Evolutionary conservation across 202 grass and related monocot genomes (phyloP), one percentile per base, ranked within the genome.

Genomic region (Zoysia matrella): DNA sequence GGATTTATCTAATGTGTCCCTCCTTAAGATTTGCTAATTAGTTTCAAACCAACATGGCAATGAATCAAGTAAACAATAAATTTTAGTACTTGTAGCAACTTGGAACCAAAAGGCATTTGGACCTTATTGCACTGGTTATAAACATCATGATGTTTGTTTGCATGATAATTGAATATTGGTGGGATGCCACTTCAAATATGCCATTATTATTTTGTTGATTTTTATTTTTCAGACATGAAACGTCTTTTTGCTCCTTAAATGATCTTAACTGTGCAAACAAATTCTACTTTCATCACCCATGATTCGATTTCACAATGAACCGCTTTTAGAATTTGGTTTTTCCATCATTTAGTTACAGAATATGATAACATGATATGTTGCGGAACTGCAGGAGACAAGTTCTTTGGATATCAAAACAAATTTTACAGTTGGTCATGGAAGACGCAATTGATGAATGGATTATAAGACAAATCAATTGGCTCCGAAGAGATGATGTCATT

Each of bases 381-480:
- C 69, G 69, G 68, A 73, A 73, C 72, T 89, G 78, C 89, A 99
- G 96, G 87, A 90, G 82, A 73, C 96, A 99, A 58, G 96, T 94
- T 48, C 78, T 93, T 69, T 99, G 96, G 96, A 96, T 99, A 83
- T 99, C 96, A 63, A 99, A 99, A 88, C 96, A 96, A 82, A 96
- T 96, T 79, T 85, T 99, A 67, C 96, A 99, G 65, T 88, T 99
- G 79, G 83, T 96, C 57, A 99, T 99, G 96, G 93, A 99, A 86
- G 96, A 99, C 90, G 96, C 96, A 65, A 99, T 99, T 2, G 96
- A 99, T 89, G 96, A 99, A 82, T 99, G 93, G 96, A 96, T 99
- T 83, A 48, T 93, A 80, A 94, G 93, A 56, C 96, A 96, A 88
- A 96, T 99, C 63, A 91, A 85, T 87, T 99, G 72, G 83, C 85